phyloP scores from a whole-genome alignment of 192 early-diverging fungal species.

The Linnemannia hyalina region DNA sequence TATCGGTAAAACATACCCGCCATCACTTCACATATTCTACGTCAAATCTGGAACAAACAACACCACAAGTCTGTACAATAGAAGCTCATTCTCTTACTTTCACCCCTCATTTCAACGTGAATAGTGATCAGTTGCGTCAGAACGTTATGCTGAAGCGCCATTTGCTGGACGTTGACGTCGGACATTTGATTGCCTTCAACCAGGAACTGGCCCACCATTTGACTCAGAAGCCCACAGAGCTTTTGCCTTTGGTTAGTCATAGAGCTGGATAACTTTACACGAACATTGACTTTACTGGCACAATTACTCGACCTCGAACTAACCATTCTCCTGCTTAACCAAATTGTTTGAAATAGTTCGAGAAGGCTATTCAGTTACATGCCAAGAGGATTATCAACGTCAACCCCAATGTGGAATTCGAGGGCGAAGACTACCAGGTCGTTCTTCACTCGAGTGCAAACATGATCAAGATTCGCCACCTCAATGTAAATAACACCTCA shows the following conservation, averaged over 20 bases:
- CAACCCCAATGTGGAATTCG: slow-evolving; percentile 65
- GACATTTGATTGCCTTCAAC: slow-evolving; percentile 86
- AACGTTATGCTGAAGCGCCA: slow-evolving; percentile 84
- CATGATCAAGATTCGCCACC: slow-evolving; percentile 88
- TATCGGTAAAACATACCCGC: slow-evolving; percentile 69
- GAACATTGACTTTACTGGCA: too few relatives aligned
- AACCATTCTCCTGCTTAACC: not conserved
- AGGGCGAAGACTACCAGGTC: slow-evolving; percentile 91
- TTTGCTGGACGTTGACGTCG: slow-evolving; percentile 90
- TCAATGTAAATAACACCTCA: slow-evolving; percentile 74
- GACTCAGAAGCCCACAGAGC: slow-evolving; percentile 81
- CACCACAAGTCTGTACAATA: not conserved
- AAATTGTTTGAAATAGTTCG: slow-evolving; percentile 73
- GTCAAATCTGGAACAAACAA: not conserved
- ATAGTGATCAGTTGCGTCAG: slow-evolving; percentile 90
- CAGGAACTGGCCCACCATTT: slow-evolving; percentile 87
- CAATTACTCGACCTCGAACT: not conserved
- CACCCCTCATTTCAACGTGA: not conserved
- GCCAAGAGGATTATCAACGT: slow-evolving; percentile 79
- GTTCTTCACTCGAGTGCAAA: slow-evolving; percentile 88
- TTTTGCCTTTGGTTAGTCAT: slow-evolving; percentile 81
- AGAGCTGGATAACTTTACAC: not conserved
- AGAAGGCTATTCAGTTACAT: slow-evolving; percentile 83
- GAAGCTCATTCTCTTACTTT: slow-evolving; percentile 10
- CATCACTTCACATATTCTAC: not conserved